Evolutionary conservation across 805 yeast species (phyloP).

Genomic region (Hanseniaspora hatyaiensis): DNA sequence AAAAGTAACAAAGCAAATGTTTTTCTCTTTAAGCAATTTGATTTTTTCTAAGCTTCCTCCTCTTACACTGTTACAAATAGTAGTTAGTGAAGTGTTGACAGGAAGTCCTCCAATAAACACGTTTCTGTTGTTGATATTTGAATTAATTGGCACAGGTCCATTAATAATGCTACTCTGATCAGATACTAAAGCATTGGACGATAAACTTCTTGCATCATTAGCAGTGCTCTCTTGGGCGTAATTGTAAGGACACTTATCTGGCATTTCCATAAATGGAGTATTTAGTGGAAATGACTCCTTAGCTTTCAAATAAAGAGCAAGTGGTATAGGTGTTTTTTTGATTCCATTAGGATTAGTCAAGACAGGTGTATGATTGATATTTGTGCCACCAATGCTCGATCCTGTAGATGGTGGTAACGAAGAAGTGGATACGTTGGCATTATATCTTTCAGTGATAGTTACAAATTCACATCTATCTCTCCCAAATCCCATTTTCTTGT

Average conservation of each 20-base stretch:
- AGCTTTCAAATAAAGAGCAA: not conserved
- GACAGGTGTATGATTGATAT: constrained; percentile 24
- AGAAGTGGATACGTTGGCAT: constrained; percentile 68
- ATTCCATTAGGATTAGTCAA: constrained; percentile 82
- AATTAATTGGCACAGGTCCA: too few relatives aligned
- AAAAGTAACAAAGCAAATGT: constrained; percentile 88
- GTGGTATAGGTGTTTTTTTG: constrained; percentile 42
- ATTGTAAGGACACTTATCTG: constrained; percentile 52
- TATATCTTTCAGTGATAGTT: constrained; percentile 89
- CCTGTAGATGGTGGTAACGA: too few relatives aligned
- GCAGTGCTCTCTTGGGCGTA: too few relatives aligned
- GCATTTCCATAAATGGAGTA: not conserved
- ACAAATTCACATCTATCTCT: constrained; percentile 92
- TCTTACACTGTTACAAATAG: constrained; percentile 88
- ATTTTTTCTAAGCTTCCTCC: constrained; percentile 87
- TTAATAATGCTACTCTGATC: too few relatives aligned
- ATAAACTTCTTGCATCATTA: too few relatives aligned
- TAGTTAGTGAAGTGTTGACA: constrained; percentile 78
- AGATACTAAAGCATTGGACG: too few relatives aligned
- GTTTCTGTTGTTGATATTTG: constrained; percentile 79
- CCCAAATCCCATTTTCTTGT: constrained; percentile 76
- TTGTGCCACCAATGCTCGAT: too few relatives aligned
- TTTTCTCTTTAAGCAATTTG: constrained; percentile 69
- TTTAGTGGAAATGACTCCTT: not conserved
- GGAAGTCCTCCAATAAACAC: constrained; percentile 85